Percentiles rank a stretch among this genome's conserved stretches.
phyloP scores from a whole-genome alignment of 1,284 basidiomycete genomes.

The Pseudozyma hubeiensis region DNA sequence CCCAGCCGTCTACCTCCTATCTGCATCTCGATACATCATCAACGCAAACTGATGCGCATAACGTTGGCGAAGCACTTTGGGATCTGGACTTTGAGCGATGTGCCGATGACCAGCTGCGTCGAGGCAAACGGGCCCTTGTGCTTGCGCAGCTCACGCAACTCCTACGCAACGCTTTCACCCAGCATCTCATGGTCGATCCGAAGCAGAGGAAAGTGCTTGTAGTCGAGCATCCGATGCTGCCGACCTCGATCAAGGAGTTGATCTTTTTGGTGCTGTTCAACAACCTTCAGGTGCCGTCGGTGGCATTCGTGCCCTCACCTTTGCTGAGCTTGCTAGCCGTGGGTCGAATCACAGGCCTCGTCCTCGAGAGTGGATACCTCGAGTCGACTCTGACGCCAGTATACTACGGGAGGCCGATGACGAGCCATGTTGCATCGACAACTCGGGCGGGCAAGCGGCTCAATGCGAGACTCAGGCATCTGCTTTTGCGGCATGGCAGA shows the following conservation, averaged over 20 bases:
- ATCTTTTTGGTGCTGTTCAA: constrained; percentile 88
- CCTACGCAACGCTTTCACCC: constrained; percentile 52
- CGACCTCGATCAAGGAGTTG: constrained; percentile 85
- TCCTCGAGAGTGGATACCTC: constrained; percentile 89
- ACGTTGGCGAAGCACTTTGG: constrained; percentile 52
- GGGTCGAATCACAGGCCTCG: constrained; percentile 89
- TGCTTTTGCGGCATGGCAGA: constrained; percentile 44
- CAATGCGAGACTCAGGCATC: constrained; percentile 23
- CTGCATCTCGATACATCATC: constrained; percentile 17
- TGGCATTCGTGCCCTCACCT: constrained; percentile 83
- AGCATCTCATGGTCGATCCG: constrained; percentile 87
- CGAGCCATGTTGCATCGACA: constrained; percentile 27
- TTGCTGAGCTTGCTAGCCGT: constrained; percentile 84
- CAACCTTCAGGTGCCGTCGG: constrained; percentile 88
- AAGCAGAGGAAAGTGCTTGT: constrained; percentile 92
- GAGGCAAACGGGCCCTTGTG: constrained; percentile 42
- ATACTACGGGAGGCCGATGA: constrained; percentile 56
- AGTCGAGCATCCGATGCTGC: constrained; percentile 87
- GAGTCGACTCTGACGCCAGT: constrained; percentile 87
- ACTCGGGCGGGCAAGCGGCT: constrained; percentile 49
- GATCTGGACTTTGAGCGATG: constrained; percentile 52
- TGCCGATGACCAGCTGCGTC: constrained; percentile 37
- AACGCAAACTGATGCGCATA: constrained; percentile 11
- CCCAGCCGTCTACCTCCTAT: constrained; percentile 35
- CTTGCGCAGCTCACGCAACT: constrained; percentile 53